These are phyloP conservation scores for Alternaria triticimaculans DNA, from an alignment of 2,329 filamentous ascomycete genomes.

Conservation along the genomic window DNA sequence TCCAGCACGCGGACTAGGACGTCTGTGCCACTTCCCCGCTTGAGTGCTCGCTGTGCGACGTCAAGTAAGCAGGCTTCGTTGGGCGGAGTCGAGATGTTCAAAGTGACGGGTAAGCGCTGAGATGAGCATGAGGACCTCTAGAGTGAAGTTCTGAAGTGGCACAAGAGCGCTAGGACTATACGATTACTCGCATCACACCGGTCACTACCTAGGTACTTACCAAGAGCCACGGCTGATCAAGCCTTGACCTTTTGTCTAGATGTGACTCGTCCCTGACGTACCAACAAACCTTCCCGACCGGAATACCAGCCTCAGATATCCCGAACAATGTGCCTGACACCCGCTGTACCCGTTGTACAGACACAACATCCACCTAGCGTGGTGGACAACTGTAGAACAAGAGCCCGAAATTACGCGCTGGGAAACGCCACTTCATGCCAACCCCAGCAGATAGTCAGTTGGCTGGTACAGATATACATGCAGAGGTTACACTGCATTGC, in stretches of 20 bases:
- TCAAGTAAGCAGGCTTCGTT: not conserved
- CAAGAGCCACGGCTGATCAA: not conserved
- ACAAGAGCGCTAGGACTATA: not conserved
- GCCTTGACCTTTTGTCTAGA: not conserved
- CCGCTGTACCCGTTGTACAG: slow-evolving; percentile 6
- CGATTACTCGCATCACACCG: not conserved
- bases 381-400: not conserved
- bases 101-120: not conserved
- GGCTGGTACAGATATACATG: not conserved
- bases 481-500: not conserved
- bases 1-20: not conserved
- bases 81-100: not conserved
- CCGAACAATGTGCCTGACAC: slow-evolving; percentile 6
- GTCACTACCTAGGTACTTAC: not conserved
- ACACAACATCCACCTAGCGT: slow-evolving; percentile 4
- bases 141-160: too few species aligned
- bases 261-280: not conserved
- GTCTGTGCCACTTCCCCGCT: not conserved
- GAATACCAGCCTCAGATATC: slow-evolving; percentile 3
- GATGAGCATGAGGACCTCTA: not conserved
- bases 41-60: not conserved
- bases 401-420: slow-evolving; percentile 3
- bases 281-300: not conserved
- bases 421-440: slow-evolving; percentile 6
- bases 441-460: not conserved